These are phyloP conservation scores for Trichoderma atroviride DNA, from an alignment of 2,329 filamentous ascomycete species.

Conservation along the genomic window DNA sequence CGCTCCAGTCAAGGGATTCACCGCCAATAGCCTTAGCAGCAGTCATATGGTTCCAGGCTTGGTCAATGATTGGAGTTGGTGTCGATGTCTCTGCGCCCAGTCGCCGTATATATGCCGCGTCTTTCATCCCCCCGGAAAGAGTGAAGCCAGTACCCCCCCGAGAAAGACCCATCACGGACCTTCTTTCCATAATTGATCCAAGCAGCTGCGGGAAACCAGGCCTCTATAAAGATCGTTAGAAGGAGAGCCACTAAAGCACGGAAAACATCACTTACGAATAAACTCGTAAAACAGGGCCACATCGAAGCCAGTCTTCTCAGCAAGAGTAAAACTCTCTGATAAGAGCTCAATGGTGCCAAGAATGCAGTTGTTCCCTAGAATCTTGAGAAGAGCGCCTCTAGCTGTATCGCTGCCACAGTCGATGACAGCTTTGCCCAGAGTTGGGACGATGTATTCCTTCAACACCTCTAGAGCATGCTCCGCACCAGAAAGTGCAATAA, in stretches of 20 bases:
- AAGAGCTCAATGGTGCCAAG: neutral
- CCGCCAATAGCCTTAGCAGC: neutral
- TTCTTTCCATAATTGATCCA: slow-evolving; percentile 5
- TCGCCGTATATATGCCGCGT: neutral
- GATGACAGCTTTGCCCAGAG: neutral
- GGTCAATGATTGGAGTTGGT: neutral
- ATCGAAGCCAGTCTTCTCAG: neutral
- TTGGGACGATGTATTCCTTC: neutral
- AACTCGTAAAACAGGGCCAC: neutral
- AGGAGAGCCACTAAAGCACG: too few relatives aligned
- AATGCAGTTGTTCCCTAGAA: neutral
- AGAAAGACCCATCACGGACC: neutral
- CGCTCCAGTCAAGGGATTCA: neutral
- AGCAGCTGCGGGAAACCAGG: neutral
- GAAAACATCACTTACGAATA: too few relatives aligned
- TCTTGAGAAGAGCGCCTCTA: neutral
- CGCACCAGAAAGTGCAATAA: neutral
- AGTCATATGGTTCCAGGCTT: neutral
- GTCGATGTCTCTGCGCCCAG: neutral
- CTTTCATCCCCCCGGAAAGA: neutral
- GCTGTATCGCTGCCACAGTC: neutral
- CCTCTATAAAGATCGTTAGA: neutral
- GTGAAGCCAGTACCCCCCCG: neutral
- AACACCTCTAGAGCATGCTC: neutral
- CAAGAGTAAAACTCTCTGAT: neutral